A percentile compares a stretch with the other conserved stretches of the same genome.
Evolutionary conservation across 176 grass and related monocot species (phyloP).

Genomic region (Eremochloa ophiuroides): DNA sequence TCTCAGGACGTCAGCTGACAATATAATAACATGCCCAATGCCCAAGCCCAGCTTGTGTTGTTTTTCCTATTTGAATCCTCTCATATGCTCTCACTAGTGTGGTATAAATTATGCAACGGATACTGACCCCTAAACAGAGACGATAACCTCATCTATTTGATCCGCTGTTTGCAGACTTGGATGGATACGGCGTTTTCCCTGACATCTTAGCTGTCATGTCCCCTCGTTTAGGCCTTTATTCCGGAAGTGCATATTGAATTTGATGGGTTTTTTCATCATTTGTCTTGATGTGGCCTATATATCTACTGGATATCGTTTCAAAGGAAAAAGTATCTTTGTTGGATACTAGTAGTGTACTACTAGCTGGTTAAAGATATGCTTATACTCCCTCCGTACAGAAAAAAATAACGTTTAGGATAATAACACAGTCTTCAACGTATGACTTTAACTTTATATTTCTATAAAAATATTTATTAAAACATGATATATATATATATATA

Average conservation of each 20-base stretch:
- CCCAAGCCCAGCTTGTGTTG: background rate
- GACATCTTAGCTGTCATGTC: background rate
- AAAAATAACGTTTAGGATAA: no score
- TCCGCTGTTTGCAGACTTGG: constrained; percentile 9
- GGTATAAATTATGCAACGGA: constrained; percentile 1
- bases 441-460: no score
- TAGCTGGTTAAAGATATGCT: background rate
- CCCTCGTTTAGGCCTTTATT: background rate
- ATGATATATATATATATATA: no score
- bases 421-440: no score
- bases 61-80: background rate
- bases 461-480: no score
- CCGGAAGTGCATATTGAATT: background rate
- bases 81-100: no score
- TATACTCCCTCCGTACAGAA: no score
- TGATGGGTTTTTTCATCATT: background rate
- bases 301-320: background rate
- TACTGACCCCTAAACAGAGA: constrained; percentile 6
- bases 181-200: constrained; percentile 8
- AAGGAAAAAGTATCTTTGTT: background rate
- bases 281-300: background rate
- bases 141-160: constrained; percentile 14
- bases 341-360: background rate
- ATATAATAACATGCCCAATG: background rate
- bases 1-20: background rate